A percentile compares a stretch with the other conserved stretches of the same genome.
Evolutionary conservation across 2,329 filamentous ascomycete genomes (phyloP).

Genomic region (Coniosporium uncinatum): DNA sequence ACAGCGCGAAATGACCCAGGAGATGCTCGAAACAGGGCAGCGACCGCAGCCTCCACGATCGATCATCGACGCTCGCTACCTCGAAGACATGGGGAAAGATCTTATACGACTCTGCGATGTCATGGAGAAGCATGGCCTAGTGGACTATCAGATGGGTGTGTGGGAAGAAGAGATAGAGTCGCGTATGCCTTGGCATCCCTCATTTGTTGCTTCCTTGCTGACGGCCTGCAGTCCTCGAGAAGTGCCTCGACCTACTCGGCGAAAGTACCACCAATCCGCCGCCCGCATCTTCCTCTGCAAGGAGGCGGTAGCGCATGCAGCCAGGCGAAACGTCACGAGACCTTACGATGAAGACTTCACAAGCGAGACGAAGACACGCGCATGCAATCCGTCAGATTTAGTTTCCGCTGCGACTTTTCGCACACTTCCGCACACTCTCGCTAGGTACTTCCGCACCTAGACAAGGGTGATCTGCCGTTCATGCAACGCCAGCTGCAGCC

Average conservation of each 20-base stretch:
- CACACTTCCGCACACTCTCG: too few species aligned
- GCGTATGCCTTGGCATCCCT: slow-evolving; percentile 47
- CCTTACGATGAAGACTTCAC: too few species aligned
- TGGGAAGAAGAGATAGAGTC: slow-evolving; percentile 90
- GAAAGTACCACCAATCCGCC: slow-evolving; percentile 10
- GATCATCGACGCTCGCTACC: slow-evolving; percentile 60
- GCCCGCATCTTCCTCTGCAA: not conserved
- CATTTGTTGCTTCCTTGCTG: slow-evolving; percentile 1
- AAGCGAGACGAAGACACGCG: too few species aligned
- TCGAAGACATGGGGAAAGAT: slow-evolving; percentile 79
- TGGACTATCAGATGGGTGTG: slow-evolving; percentile 96
- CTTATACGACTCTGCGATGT: slow-evolving; percentile 78
- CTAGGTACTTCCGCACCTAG: too few species aligned
- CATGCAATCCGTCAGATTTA: too few species aligned
- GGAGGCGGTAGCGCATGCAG: not conserved
- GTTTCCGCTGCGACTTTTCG: too few species aligned
- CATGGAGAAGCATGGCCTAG: slow-evolving; percentile 86
- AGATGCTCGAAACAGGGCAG: slow-evolving; percentile 52
- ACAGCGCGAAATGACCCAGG: slow-evolving; percentile 68
- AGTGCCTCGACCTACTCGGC: slow-evolving; percentile 49
- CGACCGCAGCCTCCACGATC: slow-evolving; percentile 53
- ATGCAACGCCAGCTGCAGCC: too few species aligned
- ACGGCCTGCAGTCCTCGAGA: slow-evolving; percentile 37
- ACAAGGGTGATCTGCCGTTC: too few species aligned
- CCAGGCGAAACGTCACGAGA: too few species aligned